Conservation (phyloP, 2,329 filamentous ascomycete genomes). For the Albophoma yamanashiensis region DNA sequence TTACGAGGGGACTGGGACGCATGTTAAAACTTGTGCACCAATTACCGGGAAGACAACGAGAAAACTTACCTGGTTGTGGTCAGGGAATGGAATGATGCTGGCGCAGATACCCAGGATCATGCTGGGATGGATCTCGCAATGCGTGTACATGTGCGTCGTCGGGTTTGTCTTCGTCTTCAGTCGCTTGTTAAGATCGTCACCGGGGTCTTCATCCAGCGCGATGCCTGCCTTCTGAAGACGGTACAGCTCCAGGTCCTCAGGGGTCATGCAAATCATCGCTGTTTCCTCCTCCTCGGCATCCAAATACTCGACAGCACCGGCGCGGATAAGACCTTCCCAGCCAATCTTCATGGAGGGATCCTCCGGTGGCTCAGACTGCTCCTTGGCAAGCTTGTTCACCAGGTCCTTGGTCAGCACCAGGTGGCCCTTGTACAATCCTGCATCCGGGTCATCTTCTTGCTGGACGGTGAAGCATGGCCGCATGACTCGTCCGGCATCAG, state of each 20-base stretch:
- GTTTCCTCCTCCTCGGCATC: slow-evolving; percentile 98
- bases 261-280: slow-evolving; percentile 98
- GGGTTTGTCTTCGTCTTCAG: slow-evolving; percentile 83
- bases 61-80: slow-evolving; percentile 74
- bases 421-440: slow-evolving; percentile 47
- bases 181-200: slow-evolving; percentile 66
- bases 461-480: slow-evolving; percentile 90
- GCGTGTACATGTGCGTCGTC: slow-evolving; percentile 85
- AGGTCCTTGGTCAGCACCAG: slow-evolving; percentile 80
- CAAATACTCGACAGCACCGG: slow-evolving; percentile 87
- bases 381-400: slow-evolving; percentile 60
- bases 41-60: background rate
- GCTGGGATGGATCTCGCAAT: slow-evolving; percentile 97
- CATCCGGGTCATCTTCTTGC: slow-evolving; percentile 67
- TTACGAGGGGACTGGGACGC: slow-evolving; percentile 75
- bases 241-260: slow-evolving; percentile 80
- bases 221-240: slow-evolving; percentile 59
- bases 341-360: slow-evolving; percentile 59
- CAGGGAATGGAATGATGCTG: slow-evolving; percentile 98
- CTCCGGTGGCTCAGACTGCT: slow-evolving; percentile 55
- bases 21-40: background rate
- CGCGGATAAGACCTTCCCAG: slow-evolving; percentile 77
- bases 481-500: slow-evolving; percentile 90
- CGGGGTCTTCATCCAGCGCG: slow-evolving; percentile 48
- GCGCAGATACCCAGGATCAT: slow-evolving; percentile 99